phyloP scores from a whole-genome alignment of 352 stramenopile genomes.

The Salisapilia sapeloensis region DNA sequence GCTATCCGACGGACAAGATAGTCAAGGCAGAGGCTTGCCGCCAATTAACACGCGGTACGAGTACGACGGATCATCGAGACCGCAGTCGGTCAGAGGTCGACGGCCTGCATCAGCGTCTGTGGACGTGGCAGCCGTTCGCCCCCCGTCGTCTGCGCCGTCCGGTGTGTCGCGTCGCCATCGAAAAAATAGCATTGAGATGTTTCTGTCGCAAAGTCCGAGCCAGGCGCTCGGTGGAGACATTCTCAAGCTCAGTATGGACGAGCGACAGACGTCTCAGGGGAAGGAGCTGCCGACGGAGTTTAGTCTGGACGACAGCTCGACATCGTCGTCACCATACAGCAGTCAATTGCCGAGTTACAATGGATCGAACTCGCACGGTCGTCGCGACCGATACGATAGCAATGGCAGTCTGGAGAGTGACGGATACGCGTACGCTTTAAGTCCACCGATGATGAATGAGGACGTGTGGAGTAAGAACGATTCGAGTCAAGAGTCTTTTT shows the following conservation, averaged over 20 bases:
- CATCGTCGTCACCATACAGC: conserved; percentile 8
- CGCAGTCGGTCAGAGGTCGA: too few relatives aligned
- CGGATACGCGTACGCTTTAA: conserved; percentile 23
- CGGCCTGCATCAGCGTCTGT: too few relatives aligned
- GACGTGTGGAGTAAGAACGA: conserved; percentile 19
- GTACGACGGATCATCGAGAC: too few relatives aligned
- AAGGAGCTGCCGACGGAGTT: conserved; percentile 16
- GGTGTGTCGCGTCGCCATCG: conserved; percentile 18
- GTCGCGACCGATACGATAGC: conserved; percentile 15
- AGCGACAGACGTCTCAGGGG: conserved; percentile 10
- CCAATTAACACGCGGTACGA: background rate
- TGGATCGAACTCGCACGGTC: conserved; percentile 16
- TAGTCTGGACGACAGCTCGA: conserved; percentile 2
- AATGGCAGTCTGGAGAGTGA: too few relatives aligned
- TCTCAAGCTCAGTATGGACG: conserved; percentile 51
- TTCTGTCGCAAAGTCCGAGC: conserved; percentile 67
- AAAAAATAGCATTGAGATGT: conserved; percentile 82
- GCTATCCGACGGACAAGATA: background rate
- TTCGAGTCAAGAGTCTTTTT: conserved; percentile 10
- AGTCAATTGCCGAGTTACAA: conserved; percentile 11
- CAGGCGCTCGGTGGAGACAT: conserved; percentile 65
- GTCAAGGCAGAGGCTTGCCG: background rate
- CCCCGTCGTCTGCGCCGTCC: too few relatives aligned
- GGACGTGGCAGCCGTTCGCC: too few relatives aligned
- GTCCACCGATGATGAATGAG: conserved; percentile 21